Percentiles rank a stretch among this genome's conserved stretches.
phyloP scores from a whole-genome alignment of 1,284 basidiomycete species.

The Heterobasidion parviporum region DNA sequence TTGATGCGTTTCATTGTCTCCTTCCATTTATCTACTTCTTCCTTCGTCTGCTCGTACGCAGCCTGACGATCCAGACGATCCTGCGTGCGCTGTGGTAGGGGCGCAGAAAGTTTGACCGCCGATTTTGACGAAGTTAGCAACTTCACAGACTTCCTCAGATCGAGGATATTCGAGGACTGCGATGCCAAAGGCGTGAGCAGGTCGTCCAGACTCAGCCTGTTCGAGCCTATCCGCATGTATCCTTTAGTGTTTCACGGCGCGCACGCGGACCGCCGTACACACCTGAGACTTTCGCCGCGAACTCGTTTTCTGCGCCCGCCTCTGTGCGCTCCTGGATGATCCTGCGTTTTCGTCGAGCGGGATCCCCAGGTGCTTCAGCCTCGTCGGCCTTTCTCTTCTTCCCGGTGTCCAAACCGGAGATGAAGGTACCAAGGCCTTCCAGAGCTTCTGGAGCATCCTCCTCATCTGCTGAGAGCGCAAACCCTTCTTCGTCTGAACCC shows the following conservation, averaged over 20 bases:
- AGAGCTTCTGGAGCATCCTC: constrained; percentile 48
- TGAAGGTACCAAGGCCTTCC: constrained; percentile 62
- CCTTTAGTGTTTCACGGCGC: constrained; percentile 3
- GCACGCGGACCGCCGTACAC: constrained; percentile 9
- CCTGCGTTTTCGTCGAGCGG: constrained; percentile 45
- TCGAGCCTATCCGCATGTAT: constrained; percentile 27
- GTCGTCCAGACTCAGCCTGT: constrained; percentile 63
- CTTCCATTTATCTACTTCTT: constrained; percentile 92
- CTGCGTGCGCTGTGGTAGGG: constrained; percentile 80
- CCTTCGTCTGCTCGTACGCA: constrained; percentile 89
- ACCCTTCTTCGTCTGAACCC: constrained; percentile 30
- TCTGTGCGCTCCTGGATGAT: constrained; percentile 67
- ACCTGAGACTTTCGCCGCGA: constrained; percentile 48
- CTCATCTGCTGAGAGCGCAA: constrained; percentile 52
- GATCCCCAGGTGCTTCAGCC: constrained; percentile 17
- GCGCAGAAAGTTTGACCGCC: constrained; percentile 65
- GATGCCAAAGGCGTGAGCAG: constrained; percentile 61
- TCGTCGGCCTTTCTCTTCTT: constrained; percentile 67
- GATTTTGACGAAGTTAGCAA: constrained; percentile 43
- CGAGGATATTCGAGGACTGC: constrained; percentile 49
- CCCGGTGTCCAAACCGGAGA: constrained; percentile 58
- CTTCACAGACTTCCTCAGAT: constrained; percentile 65
- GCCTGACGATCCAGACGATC: constrained; percentile 90
- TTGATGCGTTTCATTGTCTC: constrained; percentile 84
- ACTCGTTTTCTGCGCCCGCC: constrained; percentile 70